These are phyloP conservation scores for Venturia aucupariae DNA, from an alignment of 2,329 filamentous ascomycete species.

Conservation along the genomic window DNA sequence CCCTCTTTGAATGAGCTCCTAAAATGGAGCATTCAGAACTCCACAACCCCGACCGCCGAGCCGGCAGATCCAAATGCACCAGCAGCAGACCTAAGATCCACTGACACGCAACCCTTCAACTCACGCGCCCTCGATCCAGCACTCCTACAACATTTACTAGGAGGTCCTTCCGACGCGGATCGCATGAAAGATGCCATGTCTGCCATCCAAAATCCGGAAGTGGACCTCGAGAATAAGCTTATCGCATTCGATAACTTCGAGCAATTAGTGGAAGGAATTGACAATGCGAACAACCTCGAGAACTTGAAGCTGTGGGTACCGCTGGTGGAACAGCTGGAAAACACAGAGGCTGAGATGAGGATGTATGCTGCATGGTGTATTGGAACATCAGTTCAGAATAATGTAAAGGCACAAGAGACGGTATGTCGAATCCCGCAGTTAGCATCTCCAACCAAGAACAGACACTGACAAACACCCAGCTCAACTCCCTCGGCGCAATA, in stretches of 20 bases:
- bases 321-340: conserved; percentile 59
- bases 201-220: conserved; percentile 55
- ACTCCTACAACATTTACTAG: conserved; percentile 61
- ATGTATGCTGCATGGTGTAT: conserved; percentile 90
- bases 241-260: conserved; percentile 92
- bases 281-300: conserved; percentile 93
- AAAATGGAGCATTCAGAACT: conserved; percentile 67
- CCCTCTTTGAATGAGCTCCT: conserved; percentile 66
- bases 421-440: conserved; percentile 26
- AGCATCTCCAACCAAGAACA: not conserved
- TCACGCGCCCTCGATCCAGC: conserved; percentile 11
- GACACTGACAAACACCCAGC: conserved; percentile 25
- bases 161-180: conserved; percentile 81
- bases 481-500: conserved; percentile 56
- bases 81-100: conserved; percentile 21
- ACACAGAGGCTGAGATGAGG: conserved; percentile 62
- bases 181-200: conserved; percentile 81
- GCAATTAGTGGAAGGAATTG: conserved; percentile 81
- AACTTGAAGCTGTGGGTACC: conserved; percentile 73
- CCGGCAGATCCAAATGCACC: conserved; percentile 21
- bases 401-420: conserved; percentile 72
- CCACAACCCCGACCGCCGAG: conserved; percentile 33
- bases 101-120: conserved; percentile 7
- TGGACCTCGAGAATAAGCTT: conserved; percentile 65
- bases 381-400: conserved; percentile 94